Evolutionary conservation across 306 rosid genomes (phyloP).

Genomic region (Dalbergia cochinchinensis): DNA sequence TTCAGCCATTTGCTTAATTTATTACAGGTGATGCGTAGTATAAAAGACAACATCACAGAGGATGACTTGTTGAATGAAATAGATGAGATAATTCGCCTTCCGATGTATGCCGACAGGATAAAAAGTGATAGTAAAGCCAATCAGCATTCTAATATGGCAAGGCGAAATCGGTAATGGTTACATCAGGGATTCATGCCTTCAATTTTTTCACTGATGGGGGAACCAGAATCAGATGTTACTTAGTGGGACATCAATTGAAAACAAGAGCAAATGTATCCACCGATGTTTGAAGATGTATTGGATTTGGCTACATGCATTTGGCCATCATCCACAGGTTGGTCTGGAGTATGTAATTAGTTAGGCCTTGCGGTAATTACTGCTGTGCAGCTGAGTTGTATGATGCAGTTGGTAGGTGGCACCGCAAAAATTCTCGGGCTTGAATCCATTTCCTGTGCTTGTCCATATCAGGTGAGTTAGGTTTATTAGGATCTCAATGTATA

Average conservation of each 20-base stretch:
- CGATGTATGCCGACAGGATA: conserved; percentile 98
- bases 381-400: conserved; percentile 60
- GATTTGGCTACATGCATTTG: conserved; percentile 48
- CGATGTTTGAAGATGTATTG: conserved; percentile 34
- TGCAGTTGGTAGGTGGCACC: conserved; percentile 58
- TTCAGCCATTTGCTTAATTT: conserved; percentile 32
- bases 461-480: conserved; percentile 75
- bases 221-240: conserved; percentile 21
- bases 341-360: conserved; percentile 61
- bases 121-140: conserved; percentile 80
- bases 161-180: conserved; percentile 61
- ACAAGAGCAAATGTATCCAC: conserved; percentile 35
- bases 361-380: conserved; percentile 55
- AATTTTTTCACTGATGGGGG: conserved; percentile 36
- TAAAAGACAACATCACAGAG: conserved; percentile 90
- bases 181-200: conserved; percentile 31
- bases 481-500: conserved; percentile 75
- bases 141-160: conserved; percentile 64
- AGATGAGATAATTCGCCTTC: conserved; percentile 87
- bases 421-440: conserved; percentile 52
- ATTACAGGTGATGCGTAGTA: conserved; percentile 91
- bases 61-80: conserved; percentile 88
- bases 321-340: conserved; percentile 47
- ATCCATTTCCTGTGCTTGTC: conserved; percentile 58
- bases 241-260: conserved; percentile 37